Base-by-base conservation (phyloP, 805 yeast species). In the Starmerella apis region DNA sequence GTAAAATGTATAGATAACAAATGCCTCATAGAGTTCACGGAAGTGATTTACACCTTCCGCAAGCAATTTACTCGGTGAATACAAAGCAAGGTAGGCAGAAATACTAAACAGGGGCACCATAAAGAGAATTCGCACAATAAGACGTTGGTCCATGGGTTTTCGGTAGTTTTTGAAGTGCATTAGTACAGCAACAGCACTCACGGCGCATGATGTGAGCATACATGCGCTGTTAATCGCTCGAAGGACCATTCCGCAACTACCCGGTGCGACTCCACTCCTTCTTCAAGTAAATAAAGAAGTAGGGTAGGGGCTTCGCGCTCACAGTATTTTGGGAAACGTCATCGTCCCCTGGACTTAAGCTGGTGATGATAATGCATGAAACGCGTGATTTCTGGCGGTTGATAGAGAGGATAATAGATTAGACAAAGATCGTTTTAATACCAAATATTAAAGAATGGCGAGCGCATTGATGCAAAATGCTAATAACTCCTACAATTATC, bases 1-100 rank as follows among this genome's bases (percentile, higher is more conserved):
- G 69, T 85, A 90, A 64, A 92, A 92, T 1, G 96, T 86, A 65
- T 92, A 92, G 30, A 92, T 84, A 30, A 88, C 96, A 67, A 92
- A 86, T 0, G 97, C 96, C 65, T 92, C 98, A 65, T 92, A 92
- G 1, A 90, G 77, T 63, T 92, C 98, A 41, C 92, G 71, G 0
- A 84, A 59, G 4, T 57, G 57, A n/a, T 71, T 77, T 16, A 56
- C 20, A 9, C 46, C 14, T 6, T 30, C 16, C 4, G 55, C 60
- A 5, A 47, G 38, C 20, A 20, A 16, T 2, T 11, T 14, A 24
- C 25, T 46, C 16, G 59, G 56, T 63, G 71, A 68, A 16, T 70
- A 67, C 19, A 81, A 71, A 58, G 79, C 73, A 3, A 75, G 58
- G 60, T 76, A 83, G 61, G 95, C 83, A 10, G 86, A 73, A 0